phyloP scores from a whole-genome alignment of 2,329 filamentous ascomycete genomes.

The Fusarium sp. region DNA sequence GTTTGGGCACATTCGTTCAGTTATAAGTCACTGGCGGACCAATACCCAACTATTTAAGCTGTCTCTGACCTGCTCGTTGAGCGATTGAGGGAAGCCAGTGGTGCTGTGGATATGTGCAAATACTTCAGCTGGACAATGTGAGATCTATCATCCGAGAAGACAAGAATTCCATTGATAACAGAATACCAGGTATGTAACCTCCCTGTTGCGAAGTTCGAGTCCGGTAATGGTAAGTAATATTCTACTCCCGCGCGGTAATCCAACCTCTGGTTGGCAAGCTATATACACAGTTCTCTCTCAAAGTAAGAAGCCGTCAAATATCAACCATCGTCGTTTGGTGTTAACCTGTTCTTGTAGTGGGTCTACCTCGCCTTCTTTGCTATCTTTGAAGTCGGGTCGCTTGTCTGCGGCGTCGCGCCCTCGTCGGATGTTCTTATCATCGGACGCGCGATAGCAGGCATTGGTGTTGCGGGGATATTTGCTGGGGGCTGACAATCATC shows the following conservation, averaged over 20 bases:
- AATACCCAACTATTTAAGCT: too few relatives aligned
- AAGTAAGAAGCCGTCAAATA: neutral
- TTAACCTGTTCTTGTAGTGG: neutral
- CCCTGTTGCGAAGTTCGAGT: neutral
- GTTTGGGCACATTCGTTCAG: too few relatives aligned
- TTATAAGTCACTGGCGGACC: too few relatives aligned
- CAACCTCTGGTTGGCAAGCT: neutral
- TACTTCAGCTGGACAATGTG: too few relatives aligned
- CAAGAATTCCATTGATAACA: too few relatives aligned
- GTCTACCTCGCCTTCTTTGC: neutral
- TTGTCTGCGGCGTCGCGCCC: neutral
- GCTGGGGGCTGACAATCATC: neutral
- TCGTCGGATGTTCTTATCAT: neutral
- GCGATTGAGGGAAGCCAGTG: too few relatives aligned
- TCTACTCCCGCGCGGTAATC: neutral
- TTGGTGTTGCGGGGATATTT: neutral
- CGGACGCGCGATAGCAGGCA: neutral
- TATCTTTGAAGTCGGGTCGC: neutral
- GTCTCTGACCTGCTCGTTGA: too few relatives aligned
- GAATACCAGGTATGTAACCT: too few relatives aligned
- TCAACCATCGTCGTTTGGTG: rapidly evolving
- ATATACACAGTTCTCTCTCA: neutral
- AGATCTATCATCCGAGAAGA: too few relatives aligned
- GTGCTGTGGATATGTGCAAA: too few relatives aligned
- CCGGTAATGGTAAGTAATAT: neutral